These are phyloP conservation scores for Domatiomyces globalis DNA, from an alignment of 2,329 filamentous ascomycete genomes.

Conservation along the genomic window DNA sequence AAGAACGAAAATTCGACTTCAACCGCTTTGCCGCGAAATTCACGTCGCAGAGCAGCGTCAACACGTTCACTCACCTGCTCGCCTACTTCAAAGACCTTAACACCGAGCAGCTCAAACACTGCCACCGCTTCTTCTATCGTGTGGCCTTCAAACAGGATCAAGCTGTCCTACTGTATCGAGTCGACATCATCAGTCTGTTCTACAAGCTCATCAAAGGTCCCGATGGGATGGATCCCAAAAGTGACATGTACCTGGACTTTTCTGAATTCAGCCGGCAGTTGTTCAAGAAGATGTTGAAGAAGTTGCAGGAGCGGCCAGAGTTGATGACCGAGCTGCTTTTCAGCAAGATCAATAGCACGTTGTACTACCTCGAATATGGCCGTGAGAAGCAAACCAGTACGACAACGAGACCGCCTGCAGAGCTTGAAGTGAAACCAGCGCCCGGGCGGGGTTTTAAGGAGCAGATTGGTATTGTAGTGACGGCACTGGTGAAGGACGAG, in stretches of 20 bases:
- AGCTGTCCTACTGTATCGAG: slow-evolving; percentile 71
- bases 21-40: slow-evolving; percentile 68
- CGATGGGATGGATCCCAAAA: slow-evolving; percentile 54
- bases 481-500: slow-evolving; percentile 64
- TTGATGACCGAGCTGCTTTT: slow-evolving; percentile 86
- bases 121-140: slow-evolving; percentile 86
- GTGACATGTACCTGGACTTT: slow-evolving; percentile 70
- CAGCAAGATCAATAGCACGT: slow-evolving; percentile 71
- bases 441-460: slow-evolving; percentile 48
- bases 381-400: slow-evolving; percentile 64
- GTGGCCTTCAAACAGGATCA: slow-evolving; percentile 91
- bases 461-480: slow-evolving; percentile 67
- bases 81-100: slow-evolving; percentile 69
- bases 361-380: slow-evolving; percentile 81
- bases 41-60: slow-evolving; percentile 66
- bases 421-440: slow-evolving; percentile 66
- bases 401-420: slow-evolving; percentile 56
- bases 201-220: slow-evolving; percentile 87
- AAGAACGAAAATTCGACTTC: slow-evolving; percentile 91
- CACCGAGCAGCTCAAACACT: slow-evolving; percentile 69
- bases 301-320: slow-evolving; percentile 71
- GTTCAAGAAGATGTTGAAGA: slow-evolving; percentile 65
- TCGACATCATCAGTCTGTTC: slow-evolving; percentile 80
- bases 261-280: slow-evolving; percentile 77
- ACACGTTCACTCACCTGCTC: slow-evolving; percentile 74